phyloP scores from a whole-genome alignment of 2,329 filamentous ascomycete species.

The Bretziella fagacearum region DNA sequence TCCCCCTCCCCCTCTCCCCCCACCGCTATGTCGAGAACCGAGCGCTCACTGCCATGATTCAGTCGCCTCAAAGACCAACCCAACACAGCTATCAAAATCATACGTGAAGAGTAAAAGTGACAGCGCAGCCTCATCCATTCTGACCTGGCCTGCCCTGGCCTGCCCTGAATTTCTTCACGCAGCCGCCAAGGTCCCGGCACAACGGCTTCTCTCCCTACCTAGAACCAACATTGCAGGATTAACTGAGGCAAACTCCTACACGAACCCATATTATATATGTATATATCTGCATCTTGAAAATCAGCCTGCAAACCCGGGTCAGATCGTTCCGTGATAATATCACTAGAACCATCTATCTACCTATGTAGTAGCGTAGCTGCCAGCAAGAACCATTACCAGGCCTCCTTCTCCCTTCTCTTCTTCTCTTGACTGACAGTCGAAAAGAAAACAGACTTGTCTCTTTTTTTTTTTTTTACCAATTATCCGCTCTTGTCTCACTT shows the following conservation, averaged over 20 bases:
- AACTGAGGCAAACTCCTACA: neutral
- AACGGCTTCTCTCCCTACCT: neutral
- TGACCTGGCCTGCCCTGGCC: neutral
- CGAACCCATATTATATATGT: neutral
- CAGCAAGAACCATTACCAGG: too few species aligned
- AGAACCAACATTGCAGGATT: neutral
- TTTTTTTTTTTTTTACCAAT: neutral
- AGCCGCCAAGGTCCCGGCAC: neutral
- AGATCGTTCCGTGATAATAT: too few species aligned
- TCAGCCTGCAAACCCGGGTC: neutral
- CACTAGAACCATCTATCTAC: too few species aligned
- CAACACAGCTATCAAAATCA: too few species aligned
- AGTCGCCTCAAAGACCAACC: neutral
- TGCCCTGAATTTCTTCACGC: neutral
- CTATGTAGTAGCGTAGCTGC: too few species aligned
- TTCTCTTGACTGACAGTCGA: neutral
- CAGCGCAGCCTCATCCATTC: neutral
- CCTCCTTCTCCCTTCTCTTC: too few species aligned
- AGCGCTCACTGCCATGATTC: neutral
- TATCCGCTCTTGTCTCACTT: neutral
- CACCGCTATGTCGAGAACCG: slow-evolving; percentile 1
- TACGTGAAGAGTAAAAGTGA: too few species aligned
- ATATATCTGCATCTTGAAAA: neutral
- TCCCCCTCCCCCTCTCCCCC: neutral
- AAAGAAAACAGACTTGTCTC: neutral